These are phyloP conservation scores for Colletotrichum brevisporum DNA, from an alignment of 2,329 filamentous ascomycete genomes.

Conservation along the genomic window DNA sequence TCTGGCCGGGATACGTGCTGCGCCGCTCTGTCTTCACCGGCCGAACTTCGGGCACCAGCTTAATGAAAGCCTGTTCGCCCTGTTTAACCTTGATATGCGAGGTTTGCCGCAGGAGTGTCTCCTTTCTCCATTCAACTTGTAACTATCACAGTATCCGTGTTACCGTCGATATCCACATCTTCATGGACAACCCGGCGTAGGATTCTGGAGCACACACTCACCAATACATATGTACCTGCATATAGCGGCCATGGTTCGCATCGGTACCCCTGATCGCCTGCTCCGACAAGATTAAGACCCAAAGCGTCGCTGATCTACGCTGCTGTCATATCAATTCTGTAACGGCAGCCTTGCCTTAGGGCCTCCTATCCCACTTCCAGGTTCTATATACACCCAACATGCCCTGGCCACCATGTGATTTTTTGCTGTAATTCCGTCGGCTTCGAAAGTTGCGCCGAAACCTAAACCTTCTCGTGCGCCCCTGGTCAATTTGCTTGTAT, in stretches of 20 bases:
- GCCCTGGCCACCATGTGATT: conserved; percentile 20
- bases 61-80: neutral
- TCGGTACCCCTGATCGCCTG: conserved; percentile 14
- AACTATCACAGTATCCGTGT: neutral
- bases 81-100: conserved; percentile 1
- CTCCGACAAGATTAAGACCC: neutral
- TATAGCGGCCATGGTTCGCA: neutral
- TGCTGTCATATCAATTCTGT: neutral
- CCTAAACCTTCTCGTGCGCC: neutral
- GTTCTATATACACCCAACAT: conserved; percentile 24
- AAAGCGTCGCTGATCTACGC: conserved; percentile 21
- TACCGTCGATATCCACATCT: conserved; percentile 8
- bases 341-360: neutral
- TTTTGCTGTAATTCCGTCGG: neutral
- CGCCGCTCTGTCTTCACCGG: neutral
- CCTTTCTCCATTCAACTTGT: neutral
- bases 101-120: neutral
- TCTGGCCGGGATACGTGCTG: neutral
- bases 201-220: conserved; percentile 11
- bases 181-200: conserved; percentile 2
- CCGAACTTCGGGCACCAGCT: neutral
- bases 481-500: neutral
- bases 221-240: neutral
- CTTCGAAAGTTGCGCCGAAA: neutral
- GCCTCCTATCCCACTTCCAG: neutral